A percentile compares a stretch with the other conserved stretches of the same genome.
phyloP scores from a whole-genome alignment of 1,139 yeast genomes.

The Candida sp. region DNA sequence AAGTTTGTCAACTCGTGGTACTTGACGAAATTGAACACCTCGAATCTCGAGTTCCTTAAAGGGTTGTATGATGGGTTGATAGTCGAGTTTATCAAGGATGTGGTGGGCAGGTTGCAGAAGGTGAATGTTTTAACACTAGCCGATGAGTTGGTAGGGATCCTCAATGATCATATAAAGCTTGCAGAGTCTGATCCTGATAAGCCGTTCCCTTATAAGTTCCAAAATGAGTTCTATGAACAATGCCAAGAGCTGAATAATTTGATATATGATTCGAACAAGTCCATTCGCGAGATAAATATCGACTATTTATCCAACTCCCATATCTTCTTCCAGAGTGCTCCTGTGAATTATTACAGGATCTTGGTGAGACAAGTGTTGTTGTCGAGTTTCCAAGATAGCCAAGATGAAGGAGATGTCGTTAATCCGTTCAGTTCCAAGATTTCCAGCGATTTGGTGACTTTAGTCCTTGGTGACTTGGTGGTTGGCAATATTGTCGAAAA shows the following conservation, averaged over 20 bases:
- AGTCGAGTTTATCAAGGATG: constrained; percentile 31
- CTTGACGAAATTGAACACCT: constrained; percentile 40
- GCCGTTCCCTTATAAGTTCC: constrained; percentile 16
- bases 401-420: background rate
- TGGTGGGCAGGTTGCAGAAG: constrained; percentile 22
- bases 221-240: constrained; percentile 16
- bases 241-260: constrained; percentile 9
- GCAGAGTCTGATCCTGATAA: constrained; percentile 3
- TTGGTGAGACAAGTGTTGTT: constrained; percentile 26
- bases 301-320: constrained; percentile 20
- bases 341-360: constrained; percentile 27
- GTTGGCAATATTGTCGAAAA: constrained; percentile 30
- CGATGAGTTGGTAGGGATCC: constrained; percentile 28
- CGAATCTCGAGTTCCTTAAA: constrained; percentile 37
- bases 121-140: constrained; percentile 18
- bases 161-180: constrained; percentile 29
- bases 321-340: constrained; percentile 19
- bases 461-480: constrained; percentile 40
- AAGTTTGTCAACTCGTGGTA: constrained; percentile 47
- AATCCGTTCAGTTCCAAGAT: constrained; percentile 29
- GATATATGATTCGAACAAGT: constrained; percentile 11
- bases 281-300: constrained; percentile 14
- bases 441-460: constrained; percentile 28
- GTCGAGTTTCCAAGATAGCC: background rate
- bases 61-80: constrained; percentile 30